Base-by-base conservation (phyloP, 2,329 filamentous ascomycete species). In the Aspergillus glaucus region DNA sequence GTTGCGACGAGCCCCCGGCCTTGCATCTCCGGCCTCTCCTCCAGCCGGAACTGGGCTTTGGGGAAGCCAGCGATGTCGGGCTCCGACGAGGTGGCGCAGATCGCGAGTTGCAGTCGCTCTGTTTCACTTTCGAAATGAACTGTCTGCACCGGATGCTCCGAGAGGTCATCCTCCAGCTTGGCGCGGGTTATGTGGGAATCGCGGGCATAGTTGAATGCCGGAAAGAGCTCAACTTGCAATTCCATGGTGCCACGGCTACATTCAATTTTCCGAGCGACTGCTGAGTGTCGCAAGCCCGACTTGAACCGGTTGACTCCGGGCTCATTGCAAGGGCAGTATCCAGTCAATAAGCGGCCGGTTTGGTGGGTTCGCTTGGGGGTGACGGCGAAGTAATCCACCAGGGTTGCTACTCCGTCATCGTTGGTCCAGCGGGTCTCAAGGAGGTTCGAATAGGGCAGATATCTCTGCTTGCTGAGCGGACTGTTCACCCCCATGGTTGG, bases 401-500 rank as follows among this genome's bases (percentile, higher is more conserved):
- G 64, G 48, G 87, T 85, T 9, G 86, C 79, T 0, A 88, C 86
- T 1, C 86, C 87, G 48, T 86, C 80, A 57, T 90, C 86, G 54
- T 85, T 80, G 54, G 88, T 85, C 64, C 86, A 89, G n/a, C 86
- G 77, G 1, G 87, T 90, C 64, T 88, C 84, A 2, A 90, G 73
- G 50, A 90, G 84, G 58, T 87, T 88, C 43, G 84, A 85, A 8
- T 82, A 86, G 0, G 86, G 85, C 2, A 89, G 75, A 59, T 90
- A 90, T 61, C 87, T 82, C 68, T 90, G 86, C 65, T 90, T 90
- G 32, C 82, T 88, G 2, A 85, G 87, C 58, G 70, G 71, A 22
- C 78, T 63, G 8, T 53, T 28, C 36, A 73, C 65, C 1, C 69
- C 56, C 2, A 76, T 75, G 19, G 81, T 78, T 1, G 74, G 73